Base-by-base conservation (phyloP, 2,329 filamentous ascomycete species). In the Fusarium dlaminii region DNA sequence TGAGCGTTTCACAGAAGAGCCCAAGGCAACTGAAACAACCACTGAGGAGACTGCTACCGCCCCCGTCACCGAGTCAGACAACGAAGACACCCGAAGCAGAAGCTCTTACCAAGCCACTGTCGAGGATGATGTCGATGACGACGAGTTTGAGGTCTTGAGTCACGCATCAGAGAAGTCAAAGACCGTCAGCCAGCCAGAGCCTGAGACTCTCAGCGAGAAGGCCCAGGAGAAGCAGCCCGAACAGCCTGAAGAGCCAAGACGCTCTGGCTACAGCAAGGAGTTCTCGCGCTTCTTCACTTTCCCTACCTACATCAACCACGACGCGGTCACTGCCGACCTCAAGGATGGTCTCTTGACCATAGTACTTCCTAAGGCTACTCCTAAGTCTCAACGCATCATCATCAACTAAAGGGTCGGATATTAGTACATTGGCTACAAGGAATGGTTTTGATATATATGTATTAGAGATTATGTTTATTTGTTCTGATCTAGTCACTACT, bases 281-380 rank as follows among this genome's bases (percentile, higher is more conserved):
- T 93, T 93, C 83, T 86, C 87, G 27, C 88, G 91, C 70, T 87
- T 86, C 49, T 93, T 93, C 83, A 88, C 83, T 79, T 93, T 93
- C 85, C 90, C 91, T 0, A 81, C 82, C 52, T 87, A 86, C 15
- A 86, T 93, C 64, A 88, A 92, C 77, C 86, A 88, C 73, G 87
- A 89, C 22, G 82, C 79, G 8, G 91, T 93, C 45, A 84, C 82
- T 43, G 91, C 91, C 37, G 85, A 81, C 3, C 45, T 67, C 6
- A 67, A 67, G 63, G 63, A 67, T 32, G 65, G 65, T 14, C 63
- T 67, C 8, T 32, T 67, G 29, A 67, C 65, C 0, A 17, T 67
- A 7, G 39, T 46, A 3, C 4, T 67, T 22, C 65, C 65, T 0
- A 67, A 67, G 45, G 34, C 45, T 39, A 40, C 51, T 45, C 32